Evolutionary conservation across 179 eudicot species (phyloP), one percentile per base, ranked within the genome.

Genomic region (Pouteria campechiana): DNA sequence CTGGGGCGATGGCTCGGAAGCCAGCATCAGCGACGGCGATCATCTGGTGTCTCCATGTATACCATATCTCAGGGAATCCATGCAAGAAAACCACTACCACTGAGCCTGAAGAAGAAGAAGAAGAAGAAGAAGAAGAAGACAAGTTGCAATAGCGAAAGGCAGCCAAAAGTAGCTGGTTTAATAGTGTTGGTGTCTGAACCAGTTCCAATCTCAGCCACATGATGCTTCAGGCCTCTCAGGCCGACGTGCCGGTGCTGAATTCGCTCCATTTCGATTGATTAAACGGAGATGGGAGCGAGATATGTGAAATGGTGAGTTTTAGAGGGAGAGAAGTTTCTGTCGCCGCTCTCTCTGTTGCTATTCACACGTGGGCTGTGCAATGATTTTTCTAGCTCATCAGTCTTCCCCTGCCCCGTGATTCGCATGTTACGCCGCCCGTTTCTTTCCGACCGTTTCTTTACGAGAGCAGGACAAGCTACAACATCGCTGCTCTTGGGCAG

Each of bases 51-150:
- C 13, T 60, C 62, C 66, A 60, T 2, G 54, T 44, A 27, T 53
- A 52, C 66, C 66, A 60, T 20, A 60, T 52, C 60, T 53, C 66
- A 9, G 68, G 66, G 18, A 60, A 60, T 14, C 66, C 66, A 31
- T 50, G 57, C 6, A 58, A 24, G 38, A 58, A 58, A 23, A 58
- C 44, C 29, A 58, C 63, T 3, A 16, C 56, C n/a, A n/a, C n/a
- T n/a, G n/a, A n/a, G n/a, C n/a, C n/a, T n/a, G n/a, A n/a, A n/a
- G n/a, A n/a, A n/a, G n/a, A n/a, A n/a, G n/a, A n/a, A n/a, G n/a
- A n/a, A n/a, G n/a, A n/a, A n/a, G n/a, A n/a, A n/a, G n/a, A n/a
- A n/a, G n/a, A n/a, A n/a, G n/a, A n/a, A n/a, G n/a, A n/a, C n/a
- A n/a, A n/a, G n/a, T n/a, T n/a, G n/a, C n/a, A n/a, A n/a, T n/a